Conservation (phyloP, 2,329 filamentous ascomycete genomes). For the Diaporthe helianthi region DNA sequence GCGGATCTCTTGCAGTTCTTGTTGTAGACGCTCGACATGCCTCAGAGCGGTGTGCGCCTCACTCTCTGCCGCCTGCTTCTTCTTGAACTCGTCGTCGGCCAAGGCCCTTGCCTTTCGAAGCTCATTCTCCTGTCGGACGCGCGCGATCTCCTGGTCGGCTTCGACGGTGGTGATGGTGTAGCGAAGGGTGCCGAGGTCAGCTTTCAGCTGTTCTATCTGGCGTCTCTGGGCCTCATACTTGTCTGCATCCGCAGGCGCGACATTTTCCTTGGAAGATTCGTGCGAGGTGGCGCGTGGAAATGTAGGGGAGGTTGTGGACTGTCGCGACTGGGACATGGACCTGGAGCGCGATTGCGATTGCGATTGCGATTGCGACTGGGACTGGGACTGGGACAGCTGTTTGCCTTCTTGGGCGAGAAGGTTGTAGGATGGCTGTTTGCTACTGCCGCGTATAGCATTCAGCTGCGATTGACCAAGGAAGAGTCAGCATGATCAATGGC, state of each 20-base stretch:
- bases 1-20: conserved; percentile 60
- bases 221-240: conserved; percentile 64
- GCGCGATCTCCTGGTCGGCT: conserved; percentile 83
- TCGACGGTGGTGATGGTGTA: conserved; percentile 89
- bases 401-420: conserved; percentile 46
- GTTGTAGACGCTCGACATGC: conserved; percentile 57
- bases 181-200: conserved; percentile 84
- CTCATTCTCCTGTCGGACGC: conserved; percentile 82
- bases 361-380: conserved; percentile 18
- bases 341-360: conserved; percentile 21
- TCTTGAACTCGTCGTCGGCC: conserved; percentile 85
- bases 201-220: conserved; percentile 79
- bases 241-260: conserved; percentile 64
- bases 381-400: neutral
- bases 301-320: conserved; percentile 30
- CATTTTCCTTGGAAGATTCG: conserved; percentile 67
- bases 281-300: conserved; percentile 54
- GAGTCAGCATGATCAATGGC: neutral
- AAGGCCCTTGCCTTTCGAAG: conserved; percentile 79
- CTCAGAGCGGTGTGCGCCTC: conserved; percentile 58
- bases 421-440: conserved; percentile 47
- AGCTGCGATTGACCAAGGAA: conserved; percentile 35
- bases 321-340: conserved; percentile 24
- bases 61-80: conserved; percentile 64
- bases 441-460: conserved; percentile 39